Evolutionary conservation across 1,139 yeast genomes (phyloP).

Genomic region (Sugiyamaella grinbergsii): DNA sequence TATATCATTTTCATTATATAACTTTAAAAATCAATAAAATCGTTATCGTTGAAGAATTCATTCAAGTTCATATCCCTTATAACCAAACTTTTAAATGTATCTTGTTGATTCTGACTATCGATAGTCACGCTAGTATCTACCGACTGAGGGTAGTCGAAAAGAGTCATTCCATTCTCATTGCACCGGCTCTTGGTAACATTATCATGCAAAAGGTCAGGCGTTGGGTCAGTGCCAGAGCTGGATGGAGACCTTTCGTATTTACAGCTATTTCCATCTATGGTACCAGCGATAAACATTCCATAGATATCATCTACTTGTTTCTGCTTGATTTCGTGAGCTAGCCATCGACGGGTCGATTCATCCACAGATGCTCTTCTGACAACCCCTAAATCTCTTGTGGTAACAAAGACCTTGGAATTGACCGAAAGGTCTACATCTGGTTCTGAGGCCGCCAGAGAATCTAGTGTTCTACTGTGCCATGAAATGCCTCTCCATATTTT

Average conservation of each 20-base stretch:
- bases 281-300: conserved; percentile 35
- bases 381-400: conserved; percentile 34
- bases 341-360: conserved; percentile 35
- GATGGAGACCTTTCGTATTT: conserved; percentile 8
- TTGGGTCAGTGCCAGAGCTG: neutral
- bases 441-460: conserved; percentile 36
- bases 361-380: conserved; percentile 34
- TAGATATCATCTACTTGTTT: conserved; percentile 31
- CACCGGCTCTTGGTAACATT: neutral
- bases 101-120: conserved; percentile 12
- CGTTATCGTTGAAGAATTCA: conserved; percentile 27
- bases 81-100: conserved; percentile 30
- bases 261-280: conserved; percentile 24
- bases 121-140: neutral
- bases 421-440: conserved; percentile 37
- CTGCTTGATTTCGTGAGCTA: conserved; percentile 31
- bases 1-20: neutral
- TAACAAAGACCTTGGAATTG: conserved; percentile 30
- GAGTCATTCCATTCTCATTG: conserved; percentile 12
- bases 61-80: conserved; percentile 34
- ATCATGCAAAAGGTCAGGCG: neutral
- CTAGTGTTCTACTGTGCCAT: conserved; percentile 36
- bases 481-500: conserved; percentile 37
- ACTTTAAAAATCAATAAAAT: conserved; percentile 11
- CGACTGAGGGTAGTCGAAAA: conserved; percentile 5